Base-by-base conservation (phyloP, 306 rosid genomes). In the Alnus rubra region DNA sequence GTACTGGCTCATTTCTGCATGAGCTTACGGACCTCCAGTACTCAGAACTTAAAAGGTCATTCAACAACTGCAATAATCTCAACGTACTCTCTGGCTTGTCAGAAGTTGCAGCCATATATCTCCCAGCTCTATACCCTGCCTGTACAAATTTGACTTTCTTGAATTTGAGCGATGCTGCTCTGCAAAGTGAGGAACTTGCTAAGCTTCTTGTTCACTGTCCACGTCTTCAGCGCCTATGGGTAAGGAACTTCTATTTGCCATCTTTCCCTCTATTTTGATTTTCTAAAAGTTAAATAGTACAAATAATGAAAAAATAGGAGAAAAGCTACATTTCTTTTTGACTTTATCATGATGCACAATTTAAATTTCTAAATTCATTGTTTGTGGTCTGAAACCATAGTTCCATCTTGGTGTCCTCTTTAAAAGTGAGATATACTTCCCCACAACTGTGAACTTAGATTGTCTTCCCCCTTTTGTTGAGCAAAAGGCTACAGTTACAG, bases 21-120 rank as follows among this genome's bases (percentile, higher is more conserved):
- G 94, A 91, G 80, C 84, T 88, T 81, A 83, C 91, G 35, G 30
- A 81, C 53, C 81, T 79, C 68, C 94, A 89, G 80, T 83, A 76
- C 79, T 75, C 84, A 31, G 86, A 91, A 51, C 94, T 93, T 35
- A 89, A 82, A 86, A 83, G 80, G n/a, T 86, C 92, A 28, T 89
- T 93, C 75, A 81, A 14, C 74, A 87, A 79, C 56, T 91, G 94
- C 85, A 88, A 78, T 86, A 87, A 69, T 80, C 88, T 93, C 67
- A 86, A 85, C 62, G 83, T 92, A 33, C 92, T 93, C 67, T 93
- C 97, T 49, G 98, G 98, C 71, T 89, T 93, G 62, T 91, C 92
- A 88, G 90, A 74, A 63, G 88, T 87, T 79, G 58, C 84, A 2
- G 71, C 83, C 65, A 85, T 82, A 69, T 82, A 78, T 82, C 93